phyloP scores from a whole-genome alignment of 371 early-diverging fungal species.

The Mortierella sp. region DNA sequence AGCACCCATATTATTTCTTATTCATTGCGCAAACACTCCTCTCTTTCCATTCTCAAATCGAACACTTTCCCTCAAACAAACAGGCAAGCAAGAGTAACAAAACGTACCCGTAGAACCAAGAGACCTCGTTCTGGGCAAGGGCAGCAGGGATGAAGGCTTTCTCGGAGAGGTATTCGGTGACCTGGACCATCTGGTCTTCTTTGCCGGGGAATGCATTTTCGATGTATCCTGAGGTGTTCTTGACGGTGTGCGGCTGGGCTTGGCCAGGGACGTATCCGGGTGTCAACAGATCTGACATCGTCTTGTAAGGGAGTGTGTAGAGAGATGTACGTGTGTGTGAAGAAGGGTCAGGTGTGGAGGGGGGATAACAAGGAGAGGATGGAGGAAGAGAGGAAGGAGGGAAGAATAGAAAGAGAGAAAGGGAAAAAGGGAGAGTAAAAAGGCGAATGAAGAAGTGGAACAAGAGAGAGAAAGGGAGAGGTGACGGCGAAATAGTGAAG shows the following conservation, averaged over 20 bases:
- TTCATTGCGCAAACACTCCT: background rate
- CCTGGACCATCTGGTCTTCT: conserved; percentile 90
- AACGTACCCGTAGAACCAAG: conserved; percentile 95
- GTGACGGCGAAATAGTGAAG: background rate
- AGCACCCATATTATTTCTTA: background rate
- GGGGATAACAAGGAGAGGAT: background rate
- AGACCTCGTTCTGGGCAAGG: conserved; percentile 91
- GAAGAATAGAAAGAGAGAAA: background rate
- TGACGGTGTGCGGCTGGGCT: conserved; percentile 51
- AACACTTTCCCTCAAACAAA: background rate
- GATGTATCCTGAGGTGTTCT: conserved; percentile 76
- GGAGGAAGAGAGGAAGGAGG: background rate
- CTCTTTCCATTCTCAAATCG: background rate
- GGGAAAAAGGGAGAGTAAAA: conserved; percentile 1
- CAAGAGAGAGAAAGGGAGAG: no score
- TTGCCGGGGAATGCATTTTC: conserved; percentile 91
- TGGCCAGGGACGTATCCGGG: conserved; percentile 26
- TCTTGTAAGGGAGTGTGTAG: background rate
- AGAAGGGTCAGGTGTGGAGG: no score
- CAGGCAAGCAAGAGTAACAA: background rate
- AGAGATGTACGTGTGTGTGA: no score
- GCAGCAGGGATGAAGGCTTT: conserved; percentile 94
- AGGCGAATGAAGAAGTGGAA: background rate
- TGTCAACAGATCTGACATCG: conserved; percentile 33
- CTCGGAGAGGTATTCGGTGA: conserved; percentile 84